Evolutionary conservation across 805 yeast genomes (phyloP).

Genomic region (Saturnispora zaruensis): DNA sequence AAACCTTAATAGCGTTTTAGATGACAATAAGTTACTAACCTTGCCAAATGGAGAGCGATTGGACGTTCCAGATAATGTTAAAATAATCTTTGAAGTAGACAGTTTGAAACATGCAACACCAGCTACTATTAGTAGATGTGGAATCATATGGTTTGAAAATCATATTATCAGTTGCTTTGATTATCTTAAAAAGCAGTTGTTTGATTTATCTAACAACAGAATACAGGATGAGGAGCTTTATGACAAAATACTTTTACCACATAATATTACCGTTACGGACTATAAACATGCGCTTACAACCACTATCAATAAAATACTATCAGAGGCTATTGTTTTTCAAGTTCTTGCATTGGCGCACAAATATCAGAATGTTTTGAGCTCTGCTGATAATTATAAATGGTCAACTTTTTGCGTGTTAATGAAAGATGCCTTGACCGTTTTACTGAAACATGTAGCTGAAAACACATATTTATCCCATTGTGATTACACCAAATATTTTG

Average conservation of each 20-base stretch:
- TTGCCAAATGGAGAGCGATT: constrained; percentile 87
- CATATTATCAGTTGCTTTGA: constrained; percentile 10
- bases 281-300: constrained; percentile 4
- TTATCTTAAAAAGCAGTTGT: constrained; percentile 11
- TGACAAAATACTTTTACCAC: constrained; percentile 1
- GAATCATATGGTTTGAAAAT: constrained; percentile 67
- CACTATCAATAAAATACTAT: constrained; percentile 2
- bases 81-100: constrained; percentile 71
- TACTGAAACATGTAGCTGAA: constrained; percentile 18
- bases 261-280: constrained; percentile 2
- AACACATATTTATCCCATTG: constrained; percentile 21
- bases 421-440: constrained; percentile 27
- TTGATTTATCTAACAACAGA: constrained; percentile 11
- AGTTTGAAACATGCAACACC: constrained; percentile 62
- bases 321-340: not conserved
- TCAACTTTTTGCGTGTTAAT: constrained; percentile 35
- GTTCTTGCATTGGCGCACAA: not conserved
- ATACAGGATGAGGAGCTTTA: constrained; percentile 13
- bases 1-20: constrained; percentile 79
- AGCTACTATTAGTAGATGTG: constrained; percentile 91
- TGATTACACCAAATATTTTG: constrained; percentile 26
- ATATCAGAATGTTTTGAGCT: not conserved
- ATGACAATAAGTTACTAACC: constrained; percentile 75
- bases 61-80: constrained; percentile 52
- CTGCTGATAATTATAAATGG: not conserved